Evolutionary conservation across 2,329 filamentous ascomycete species (phyloP), one percentile per base, ranked within the genome.

Genomic region (Ceratocystis colombiana): DNA sequence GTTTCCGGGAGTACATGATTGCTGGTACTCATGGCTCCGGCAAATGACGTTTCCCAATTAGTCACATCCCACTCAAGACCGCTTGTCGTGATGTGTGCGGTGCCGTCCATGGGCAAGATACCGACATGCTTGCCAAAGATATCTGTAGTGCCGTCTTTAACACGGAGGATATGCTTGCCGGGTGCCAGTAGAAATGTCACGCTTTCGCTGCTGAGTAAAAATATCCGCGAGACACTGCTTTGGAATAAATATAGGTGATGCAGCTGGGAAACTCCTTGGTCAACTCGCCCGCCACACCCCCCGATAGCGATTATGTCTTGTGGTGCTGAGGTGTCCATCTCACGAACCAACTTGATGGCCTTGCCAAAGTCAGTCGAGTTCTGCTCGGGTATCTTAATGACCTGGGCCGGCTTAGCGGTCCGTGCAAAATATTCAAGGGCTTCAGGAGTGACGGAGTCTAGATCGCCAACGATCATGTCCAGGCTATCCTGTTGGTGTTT

Each of bases 341-440:
- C 71, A 61, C 81, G 81, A 69, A 85, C 80, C 75, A 81, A 87
- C 70, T 75, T 79, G 70, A 88, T 82, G 71, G 85, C 89, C 78
- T 99, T 99, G 71, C 83, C 86, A 71, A 97, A 96, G 75, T 99
- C 94, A 33, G 94, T 96, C 22, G 87, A 88, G 71, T 95, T n/a
- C 75, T 97, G 90, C 73, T 95, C 89, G n/a, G 79, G 74, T 69
- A 93, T 85, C 71, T 85, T 78, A 69, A 90, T 80, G 64, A 97
- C 79, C 12, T 79, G 72, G 1, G 90, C 79, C 74, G 73, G 74
- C 22, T 65, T 72, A 41, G 37, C 2, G 44, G 17, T 17, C 73
- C 74, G 64, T 81, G 79, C 25, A 22, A 92, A 96, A 75, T 88
- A 87, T n/a, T 79, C 72, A 64, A 80, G 80, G 10, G 88, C 82